These are phyloP conservation scores for Camptophora hylomeconis DNA, from an alignment of 2,329 filamentous ascomycete species.

Conservation along the genomic window DNA sequence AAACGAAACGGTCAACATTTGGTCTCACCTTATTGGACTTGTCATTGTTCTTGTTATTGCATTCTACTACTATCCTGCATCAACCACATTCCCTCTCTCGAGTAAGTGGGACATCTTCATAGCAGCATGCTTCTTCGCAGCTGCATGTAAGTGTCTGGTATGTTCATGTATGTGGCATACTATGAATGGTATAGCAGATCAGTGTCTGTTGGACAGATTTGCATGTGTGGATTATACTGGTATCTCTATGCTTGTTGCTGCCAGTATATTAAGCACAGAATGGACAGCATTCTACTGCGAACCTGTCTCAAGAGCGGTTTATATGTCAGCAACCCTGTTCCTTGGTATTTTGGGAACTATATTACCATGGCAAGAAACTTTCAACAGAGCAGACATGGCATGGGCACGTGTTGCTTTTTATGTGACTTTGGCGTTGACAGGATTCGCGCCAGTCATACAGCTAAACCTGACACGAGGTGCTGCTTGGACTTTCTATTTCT, in stretches of 20 bases:
- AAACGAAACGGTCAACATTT: constrained; percentile 96
- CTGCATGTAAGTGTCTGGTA: constrained; percentile 83
- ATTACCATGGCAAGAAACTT: constrained; percentile 88
- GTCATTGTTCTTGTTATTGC: constrained; percentile 75
- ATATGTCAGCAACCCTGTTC: constrained; percentile 67
- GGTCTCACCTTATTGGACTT: constrained; percentile 87
- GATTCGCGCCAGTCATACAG: constrained; percentile 79
- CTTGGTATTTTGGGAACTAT: constrained; percentile 81
- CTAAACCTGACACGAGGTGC: constrained; percentile 63
- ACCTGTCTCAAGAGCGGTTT: constrained; percentile 69
- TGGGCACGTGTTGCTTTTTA: constrained; percentile 91
- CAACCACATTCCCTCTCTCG: constrained; percentile 72
- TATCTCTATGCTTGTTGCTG: constrained; percentile 86
- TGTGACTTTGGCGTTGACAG: constrained; percentile 71
- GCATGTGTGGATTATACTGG: constrained; percentile 98
- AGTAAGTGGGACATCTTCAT: constrained; percentile 83
- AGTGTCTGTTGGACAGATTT: constrained; percentile 81
- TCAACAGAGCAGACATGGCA: constrained; percentile 84
- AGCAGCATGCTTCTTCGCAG: constrained; percentile 89
- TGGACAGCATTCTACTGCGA: constrained; percentile 99
- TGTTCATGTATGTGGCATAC: constrained; percentile 98
- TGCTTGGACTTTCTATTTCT: constrained; percentile 79
- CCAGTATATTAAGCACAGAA: constrained; percentile 94
- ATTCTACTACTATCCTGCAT: constrained; percentile 90
- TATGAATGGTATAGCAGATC: constrained; percentile 91